phyloP scores from a whole-genome alignment of 2,329 filamentous ascomycete species.

The Xylariomycetidae sp. region DNA sequence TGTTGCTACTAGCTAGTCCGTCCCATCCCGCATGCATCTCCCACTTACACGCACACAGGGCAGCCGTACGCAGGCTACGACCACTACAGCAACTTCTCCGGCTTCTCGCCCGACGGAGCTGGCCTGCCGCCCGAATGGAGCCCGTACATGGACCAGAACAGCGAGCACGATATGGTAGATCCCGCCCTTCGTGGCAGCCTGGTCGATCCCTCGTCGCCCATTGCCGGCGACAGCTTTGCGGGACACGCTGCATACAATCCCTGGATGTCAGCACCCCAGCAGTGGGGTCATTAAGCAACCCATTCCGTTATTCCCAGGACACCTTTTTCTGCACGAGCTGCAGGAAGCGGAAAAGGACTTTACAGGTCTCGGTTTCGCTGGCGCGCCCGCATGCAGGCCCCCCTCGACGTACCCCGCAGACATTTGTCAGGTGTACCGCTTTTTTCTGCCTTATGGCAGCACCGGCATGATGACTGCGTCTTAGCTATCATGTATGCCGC shows the following conservation, averaged over 20 bases:
- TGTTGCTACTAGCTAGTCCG: neutral
- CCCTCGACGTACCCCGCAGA: no score
- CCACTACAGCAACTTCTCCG: slow-evolving; percentile 19
- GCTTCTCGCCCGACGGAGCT: slow-evolving; percentile 15
- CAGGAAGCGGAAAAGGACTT: no score
- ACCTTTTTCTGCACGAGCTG: no score
- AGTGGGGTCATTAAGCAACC: slow-evolving; percentile 21
- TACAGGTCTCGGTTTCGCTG: no score
- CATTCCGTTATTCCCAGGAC: no score
- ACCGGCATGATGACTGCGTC: no score
- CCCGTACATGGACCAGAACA: slow-evolving; percentile 17
- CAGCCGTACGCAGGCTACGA: slow-evolving; percentile 20
- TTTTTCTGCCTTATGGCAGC: no score
- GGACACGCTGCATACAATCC: slow-evolving; percentile 18
- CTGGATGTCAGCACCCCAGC: slow-evolving; percentile 22
- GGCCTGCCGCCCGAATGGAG: slow-evolving; percentile 20
- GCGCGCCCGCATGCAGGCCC: no score
- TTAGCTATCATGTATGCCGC: no score
- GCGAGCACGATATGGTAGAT: slow-evolving; percentile 24
- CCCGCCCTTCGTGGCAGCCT: slow-evolving; percentile 21
- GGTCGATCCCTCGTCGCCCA: slow-evolving; percentile 18
- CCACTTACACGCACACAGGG: slow-evolving; percentile 20
- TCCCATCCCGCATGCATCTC: neutral
- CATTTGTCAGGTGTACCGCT: no score
- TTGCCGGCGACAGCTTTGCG: slow-evolving; percentile 18